Percentiles rank a stretch among this genome's conserved stretches.
Conservation (phyloP, 345 rosid genomes). For the Salix viminalis region DNA sequence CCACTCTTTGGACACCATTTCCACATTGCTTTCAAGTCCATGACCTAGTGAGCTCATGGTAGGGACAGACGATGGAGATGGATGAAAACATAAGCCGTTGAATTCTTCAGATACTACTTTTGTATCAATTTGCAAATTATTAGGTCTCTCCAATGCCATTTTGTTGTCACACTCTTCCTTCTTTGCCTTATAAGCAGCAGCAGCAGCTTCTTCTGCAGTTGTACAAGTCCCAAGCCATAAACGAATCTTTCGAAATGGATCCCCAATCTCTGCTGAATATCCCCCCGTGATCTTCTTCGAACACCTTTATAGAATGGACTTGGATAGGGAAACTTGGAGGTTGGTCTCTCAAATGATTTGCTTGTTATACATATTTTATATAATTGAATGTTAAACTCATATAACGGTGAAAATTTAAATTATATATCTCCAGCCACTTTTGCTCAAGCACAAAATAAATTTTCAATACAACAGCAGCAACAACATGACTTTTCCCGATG, state of each 20-base stretch:
- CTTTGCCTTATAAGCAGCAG: conserved; percentile 34
- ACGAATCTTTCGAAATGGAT: conserved; percentile 38
- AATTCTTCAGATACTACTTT: conserved; percentile 3
- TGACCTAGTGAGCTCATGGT: conserved; percentile 6
- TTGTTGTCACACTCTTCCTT: conserved; percentile 33
- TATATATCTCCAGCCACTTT: no score
- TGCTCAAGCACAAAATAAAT: no score
- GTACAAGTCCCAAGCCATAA: conserved; percentile 53
- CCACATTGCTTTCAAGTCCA: not conserved
- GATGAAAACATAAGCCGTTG: conserved; percentile 13
- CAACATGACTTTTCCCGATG: no score
- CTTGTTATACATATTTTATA: no score
- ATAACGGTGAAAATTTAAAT: no score
- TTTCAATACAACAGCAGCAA: no score
- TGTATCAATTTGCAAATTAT: not conserved
- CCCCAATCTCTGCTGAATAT: conserved; percentile 47
- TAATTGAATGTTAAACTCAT: no score
- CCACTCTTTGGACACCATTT: not conserved
- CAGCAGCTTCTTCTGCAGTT: conserved; percentile 50
- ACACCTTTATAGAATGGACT: conserved; percentile 36
- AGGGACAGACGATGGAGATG: conserved; percentile 37
- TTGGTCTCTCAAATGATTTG: conserved; percentile 29
- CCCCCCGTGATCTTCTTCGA: conserved; percentile 50
- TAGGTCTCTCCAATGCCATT: conserved; percentile 8
- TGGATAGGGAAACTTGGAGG: not conserved